A percentile compares a stretch with the other conserved stretches of the same genome.
Evolutionary conservation across 2,329 filamentous ascomycete species (phyloP).

Genomic region (Penicillium concentricum): DNA sequence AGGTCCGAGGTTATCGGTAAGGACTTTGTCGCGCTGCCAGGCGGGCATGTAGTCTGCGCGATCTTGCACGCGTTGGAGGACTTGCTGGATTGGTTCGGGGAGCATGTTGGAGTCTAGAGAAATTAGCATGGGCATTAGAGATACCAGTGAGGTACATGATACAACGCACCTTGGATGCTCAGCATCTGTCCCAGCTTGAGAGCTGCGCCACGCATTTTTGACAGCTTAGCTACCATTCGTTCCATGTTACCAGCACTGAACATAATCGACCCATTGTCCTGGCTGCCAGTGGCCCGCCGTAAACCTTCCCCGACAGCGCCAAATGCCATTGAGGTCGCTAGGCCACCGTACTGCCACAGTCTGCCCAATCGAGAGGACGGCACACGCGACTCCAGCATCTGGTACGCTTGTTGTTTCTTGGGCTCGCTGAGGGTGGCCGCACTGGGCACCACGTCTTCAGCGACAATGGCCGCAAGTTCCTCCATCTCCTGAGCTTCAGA

Average conservation of each 20-base stretch:
- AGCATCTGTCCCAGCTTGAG: constrained; percentile 97
- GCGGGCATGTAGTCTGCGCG: constrained; percentile 97
- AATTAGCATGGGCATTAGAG: constrained; percentile 1
- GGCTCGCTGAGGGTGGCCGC: constrained; percentile 16
- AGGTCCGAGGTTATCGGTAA: constrained; percentile 72
- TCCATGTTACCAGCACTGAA: constrained; percentile 91
- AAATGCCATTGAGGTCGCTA: constrained; percentile 93
- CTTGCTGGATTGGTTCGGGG: constrained; percentile 79
- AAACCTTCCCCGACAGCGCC: constrained; percentile 85
- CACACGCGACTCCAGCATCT: constrained; percentile 83
- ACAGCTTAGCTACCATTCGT: constrained; percentile 85
- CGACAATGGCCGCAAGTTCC: constrained; percentile 49
- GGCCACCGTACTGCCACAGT: constrained; percentile 90
- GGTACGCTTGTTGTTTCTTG: constrained; percentile 51
- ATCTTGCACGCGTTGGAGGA: constrained; percentile 92
- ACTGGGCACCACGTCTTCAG: constrained; percentile 37
- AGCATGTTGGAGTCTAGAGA: constrained; percentile 81
- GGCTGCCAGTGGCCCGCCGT: constrained; percentile 72
- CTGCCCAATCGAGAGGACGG: constrained; percentile 83
- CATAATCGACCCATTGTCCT: constrained; percentile 70
- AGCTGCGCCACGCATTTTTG: constrained; percentile 94
- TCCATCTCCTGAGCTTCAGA: constrained; percentile 43
- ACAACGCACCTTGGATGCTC: constrained; percentile 71
- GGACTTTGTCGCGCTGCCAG: constrained; percentile 84
- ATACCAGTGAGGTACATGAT: neutral